Conservation (phyloP, 2,329 filamentous ascomycete species). For the Sporothrix dimorphospora region DNA sequence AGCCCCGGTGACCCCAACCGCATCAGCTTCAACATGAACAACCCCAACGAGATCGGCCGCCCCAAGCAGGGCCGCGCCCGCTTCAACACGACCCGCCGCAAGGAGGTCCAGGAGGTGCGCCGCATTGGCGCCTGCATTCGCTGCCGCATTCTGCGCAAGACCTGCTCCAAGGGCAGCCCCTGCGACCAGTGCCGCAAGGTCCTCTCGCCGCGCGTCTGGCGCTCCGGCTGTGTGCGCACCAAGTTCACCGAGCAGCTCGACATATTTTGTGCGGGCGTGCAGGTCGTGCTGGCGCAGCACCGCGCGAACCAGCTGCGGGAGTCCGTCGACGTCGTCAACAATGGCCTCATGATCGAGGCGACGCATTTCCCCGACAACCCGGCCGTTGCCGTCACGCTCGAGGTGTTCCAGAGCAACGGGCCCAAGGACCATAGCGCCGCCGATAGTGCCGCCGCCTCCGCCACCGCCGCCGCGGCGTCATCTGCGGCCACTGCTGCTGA, state of each 20-base stretch:
- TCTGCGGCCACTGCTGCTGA: conserved; percentile 16
- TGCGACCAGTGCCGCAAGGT: conserved; percentile 68
- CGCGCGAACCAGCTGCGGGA: conserved; percentile 60
- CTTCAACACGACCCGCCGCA: conserved; percentile 61
- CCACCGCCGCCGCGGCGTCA: conserved; percentile 13
- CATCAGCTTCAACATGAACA: conserved; percentile 60
- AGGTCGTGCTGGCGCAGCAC: conserved; percentile 64
- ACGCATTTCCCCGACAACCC: conserved; percentile 57
- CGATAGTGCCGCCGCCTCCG: conserved; percentile 35
- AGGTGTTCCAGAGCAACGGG: conserved; percentile 47
- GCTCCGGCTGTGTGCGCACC: conserved; percentile 64
- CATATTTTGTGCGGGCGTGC: conserved; percentile 65
- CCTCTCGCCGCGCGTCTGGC: conserved; percentile 66
- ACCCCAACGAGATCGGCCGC: conserved; percentile 50
- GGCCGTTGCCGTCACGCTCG: conserved; percentile 47
- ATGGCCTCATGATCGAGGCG: conserved; percentile 57
- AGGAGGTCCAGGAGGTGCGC: conserved; percentile 67
- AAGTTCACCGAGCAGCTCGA: conserved; percentile 64
- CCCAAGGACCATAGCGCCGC: conserved; percentile 37
- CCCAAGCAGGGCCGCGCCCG: conserved; percentile 57
- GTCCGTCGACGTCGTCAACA: conserved; percentile 52
- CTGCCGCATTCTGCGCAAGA: conserved; percentile 67
- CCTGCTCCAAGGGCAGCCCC: conserved; percentile 65
- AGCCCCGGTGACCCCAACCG: conserved; percentile 37
- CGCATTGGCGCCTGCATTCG: conserved; percentile 68